Evolutionary conservation across 305 asterid genomes (phyloP).

Genomic region (Petunia hybrid): DNA sequence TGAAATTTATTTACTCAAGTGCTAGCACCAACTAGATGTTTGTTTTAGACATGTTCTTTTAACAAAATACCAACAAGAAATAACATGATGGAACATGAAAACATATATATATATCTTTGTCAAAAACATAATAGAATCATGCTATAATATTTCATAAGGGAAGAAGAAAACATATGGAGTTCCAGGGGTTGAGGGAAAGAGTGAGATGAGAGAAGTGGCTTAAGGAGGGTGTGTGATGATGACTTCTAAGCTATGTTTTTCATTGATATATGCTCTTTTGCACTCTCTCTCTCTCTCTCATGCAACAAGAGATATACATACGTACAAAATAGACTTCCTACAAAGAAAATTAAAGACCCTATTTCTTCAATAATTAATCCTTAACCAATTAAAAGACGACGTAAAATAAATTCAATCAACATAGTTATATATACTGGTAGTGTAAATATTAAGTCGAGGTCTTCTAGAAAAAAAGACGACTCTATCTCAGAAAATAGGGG

Average conservation of each 20-base stretch:
- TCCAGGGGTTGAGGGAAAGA: constrained; percentile 22
- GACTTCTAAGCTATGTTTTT: constrained; percentile 32
- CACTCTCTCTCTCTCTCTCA: constrained; percentile 28
- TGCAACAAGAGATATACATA: constrained; percentile 18
- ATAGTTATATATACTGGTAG: neutral
- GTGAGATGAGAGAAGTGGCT: neutral
- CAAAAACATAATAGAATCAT: neutral
- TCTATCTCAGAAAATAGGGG: too few species aligned
- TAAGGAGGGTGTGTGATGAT: constrained; percentile 27
- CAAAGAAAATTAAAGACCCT: neutral
- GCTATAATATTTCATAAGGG: neutral
- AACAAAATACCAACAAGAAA: constrained; percentile 49
- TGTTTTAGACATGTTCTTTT: constrained; percentile 40
- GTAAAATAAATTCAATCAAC: constrained; percentile 18
- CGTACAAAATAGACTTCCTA: constrained; percentile 31
- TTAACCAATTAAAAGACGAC: constrained; percentile 26
- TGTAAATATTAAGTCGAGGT: neutral
- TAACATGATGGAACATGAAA: constrained; percentile 40
- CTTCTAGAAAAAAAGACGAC: too few species aligned
- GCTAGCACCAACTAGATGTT: constrained; percentile 30
- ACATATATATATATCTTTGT: constrained; percentile 13
- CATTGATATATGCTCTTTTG: constrained; percentile 31
- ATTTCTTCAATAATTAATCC: constrained; percentile 26
- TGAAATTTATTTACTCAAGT: constrained; percentile 36
- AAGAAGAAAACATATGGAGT: constrained; percentile 28